phyloP scores from a whole-genome alignment of 805 yeast species.

The Starmerella ratchasimensis region DNA sequence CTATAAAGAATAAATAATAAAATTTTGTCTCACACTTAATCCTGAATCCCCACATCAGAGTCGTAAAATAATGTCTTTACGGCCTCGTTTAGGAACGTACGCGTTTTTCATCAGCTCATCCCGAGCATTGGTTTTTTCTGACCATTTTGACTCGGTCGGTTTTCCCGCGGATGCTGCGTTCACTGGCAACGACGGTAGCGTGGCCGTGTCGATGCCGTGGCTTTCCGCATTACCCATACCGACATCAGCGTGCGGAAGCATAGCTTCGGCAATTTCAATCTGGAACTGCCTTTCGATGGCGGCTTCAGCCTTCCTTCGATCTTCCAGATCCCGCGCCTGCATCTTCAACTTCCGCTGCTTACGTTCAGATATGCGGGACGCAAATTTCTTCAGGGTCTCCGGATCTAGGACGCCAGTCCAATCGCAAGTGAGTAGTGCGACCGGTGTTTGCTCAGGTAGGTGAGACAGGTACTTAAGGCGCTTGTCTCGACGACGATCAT shows the following conservation, averaged over 20 bases:
- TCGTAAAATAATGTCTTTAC: constrained; percentile 13
- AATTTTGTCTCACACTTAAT: background rate
- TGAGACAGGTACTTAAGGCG: constrained; percentile 66
- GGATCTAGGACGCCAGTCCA: constrained; percentile 41
- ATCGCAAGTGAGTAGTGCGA: constrained; percentile 74
- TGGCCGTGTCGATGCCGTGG: constrained; percentile 12
- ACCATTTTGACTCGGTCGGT: constrained; percentile 14
- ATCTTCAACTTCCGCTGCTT: constrained; percentile 17
- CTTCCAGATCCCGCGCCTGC: constrained; percentile 21
- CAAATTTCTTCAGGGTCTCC: constrained; percentile 20
- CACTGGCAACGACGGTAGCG: constrained; percentile 17
- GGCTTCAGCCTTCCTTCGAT: constrained; percentile 23
- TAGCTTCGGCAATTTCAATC: constrained; percentile 21
- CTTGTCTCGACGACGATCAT: constrained; percentile 34
- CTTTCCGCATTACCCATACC: background rate
- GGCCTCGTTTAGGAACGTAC: constrained; percentile 17
- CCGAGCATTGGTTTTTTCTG: constrained; percentile 12
- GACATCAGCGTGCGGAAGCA: constrained; percentile 10
- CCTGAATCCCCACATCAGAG: background rate
- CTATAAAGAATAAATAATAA: background rate
- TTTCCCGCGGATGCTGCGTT: constrained; percentile 9
- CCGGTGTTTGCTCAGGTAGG: constrained; percentile 70
- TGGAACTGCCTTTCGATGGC: constrained; percentile 28
- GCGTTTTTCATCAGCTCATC: constrained; percentile 17
- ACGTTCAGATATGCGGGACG: constrained; percentile 20